Base-by-base conservation (phyloP, 345 rosid species). In the Salix brachista region DNA sequence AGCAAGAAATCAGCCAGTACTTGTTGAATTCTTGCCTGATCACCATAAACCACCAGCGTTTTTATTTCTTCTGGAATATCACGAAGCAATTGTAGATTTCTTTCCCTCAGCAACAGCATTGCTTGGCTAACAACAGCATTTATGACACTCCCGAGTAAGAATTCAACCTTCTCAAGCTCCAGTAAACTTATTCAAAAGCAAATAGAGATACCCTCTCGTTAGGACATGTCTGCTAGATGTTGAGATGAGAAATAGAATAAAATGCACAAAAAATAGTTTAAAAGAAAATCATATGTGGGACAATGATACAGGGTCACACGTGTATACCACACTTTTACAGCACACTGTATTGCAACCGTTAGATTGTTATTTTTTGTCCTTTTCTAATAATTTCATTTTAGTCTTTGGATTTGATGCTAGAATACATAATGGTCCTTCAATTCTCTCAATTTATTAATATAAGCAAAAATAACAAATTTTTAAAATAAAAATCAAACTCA, bases 101-200 rank as follows among this genome's bases (percentile, higher is more conserved):
- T 89, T 81, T 90, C 97, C 79, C 89, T 89, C 77, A 93, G 80
- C 80, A 90, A 78, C 69, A 87, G 70, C 97, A 92, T 91, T 26
- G 89, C 96, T 88, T 96, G 99, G 88, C 99, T 96, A 79, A 93
- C 97, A 39, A 96, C 97, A 23, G 96, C 98, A 83, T 93, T 89
- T 76, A 93, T 91, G 74, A 93, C 93, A 80, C 90, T 86, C 75
- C 96, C 99, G 10, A 96, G 88, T 36, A 84, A 86, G 83, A 96
- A 96, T 73, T 93, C 94, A 14, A 85, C 84, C 85, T 82, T 88
- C 83, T 89, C 90, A 79, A 96, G 88, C 91, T 89, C 92, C 89
- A 93, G 75, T 52, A 92, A 89, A 76, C 99, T 96, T 73, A 41
- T 50, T 42, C 71, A 77, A 77, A 74, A 79, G 48, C 69, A 75